Evolutionary conservation across 2,329 filamentous ascomycete genomes (phyloP).

Genomic region (Furcasterigmium furcatum): DNA sequence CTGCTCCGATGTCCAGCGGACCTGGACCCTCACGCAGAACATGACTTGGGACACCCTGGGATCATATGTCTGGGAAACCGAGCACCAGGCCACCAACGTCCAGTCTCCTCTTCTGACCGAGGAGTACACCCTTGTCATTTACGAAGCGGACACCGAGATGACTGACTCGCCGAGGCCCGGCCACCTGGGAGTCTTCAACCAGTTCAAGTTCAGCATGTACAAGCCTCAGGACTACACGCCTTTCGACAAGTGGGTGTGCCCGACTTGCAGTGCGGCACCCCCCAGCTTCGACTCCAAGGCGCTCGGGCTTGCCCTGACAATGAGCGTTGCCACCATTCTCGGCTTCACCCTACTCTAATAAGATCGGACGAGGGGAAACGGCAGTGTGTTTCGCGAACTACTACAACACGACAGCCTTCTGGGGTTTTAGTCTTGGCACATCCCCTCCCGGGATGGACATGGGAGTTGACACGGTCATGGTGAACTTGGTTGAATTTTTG

Average conservation of each 20-base stretch:
- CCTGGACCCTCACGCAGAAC: constrained; percentile 62
- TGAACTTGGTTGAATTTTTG: too few species aligned
- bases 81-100: constrained; percentile 40
- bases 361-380: constrained; percentile 41
- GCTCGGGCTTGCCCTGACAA: constrained; percentile 46
- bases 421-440: too few species aligned
- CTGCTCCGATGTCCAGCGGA: constrained; percentile 46
- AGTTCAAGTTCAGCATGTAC: constrained; percentile 59
- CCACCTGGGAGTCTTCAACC: constrained; percentile 46
- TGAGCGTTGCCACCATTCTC: constrained; percentile 53
- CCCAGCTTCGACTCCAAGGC: constrained; percentile 43
- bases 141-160: constrained; percentile 51
- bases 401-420: too few species aligned
- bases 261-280: constrained; percentile 53
- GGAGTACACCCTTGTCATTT: constrained; percentile 59
- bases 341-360: constrained; percentile 51
- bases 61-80: constrained; percentile 57
- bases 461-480: too few species aligned
- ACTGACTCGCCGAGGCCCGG: constrained; percentile 51
- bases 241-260: constrained; percentile 51
- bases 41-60: constrained; percentile 53
- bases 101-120: constrained; percentile 46
- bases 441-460: too few species aligned
- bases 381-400: too few species aligned
- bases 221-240: constrained; percentile 46